Conservation (phyloP, 2,329 filamentous ascomycete genomes). For the Fusarium begoniae region DNA sequence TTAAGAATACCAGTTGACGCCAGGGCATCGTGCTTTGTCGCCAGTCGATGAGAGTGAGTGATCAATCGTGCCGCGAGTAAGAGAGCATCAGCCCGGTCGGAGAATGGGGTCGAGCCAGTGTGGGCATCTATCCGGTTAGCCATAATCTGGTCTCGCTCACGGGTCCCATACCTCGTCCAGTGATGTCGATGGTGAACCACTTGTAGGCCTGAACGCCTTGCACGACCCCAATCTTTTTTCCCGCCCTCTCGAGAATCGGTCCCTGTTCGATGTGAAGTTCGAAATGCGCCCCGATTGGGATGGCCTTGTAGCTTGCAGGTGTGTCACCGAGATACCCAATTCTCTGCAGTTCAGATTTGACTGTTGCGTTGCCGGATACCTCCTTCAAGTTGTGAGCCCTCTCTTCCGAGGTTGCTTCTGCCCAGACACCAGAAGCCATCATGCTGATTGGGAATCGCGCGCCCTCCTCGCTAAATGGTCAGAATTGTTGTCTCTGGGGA, state of each 20-base stretch:
- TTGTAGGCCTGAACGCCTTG: constrained; percentile 41
- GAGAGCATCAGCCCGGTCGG: constrained; percentile 44
- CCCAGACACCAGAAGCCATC: constrained; percentile 80
- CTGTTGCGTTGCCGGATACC: constrained; percentile 48
- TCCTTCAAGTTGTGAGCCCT: constrained; percentile 71
- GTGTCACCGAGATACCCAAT: constrained; percentile 74
- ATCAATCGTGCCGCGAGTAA: constrained; percentile 44
- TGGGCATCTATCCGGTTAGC: constrained; percentile 45
- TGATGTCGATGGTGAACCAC: constrained; percentile 41
- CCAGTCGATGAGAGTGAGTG: constrained; percentile 39
- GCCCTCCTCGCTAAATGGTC: constrained; percentile 72
- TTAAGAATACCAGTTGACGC: constrained; percentile 44
- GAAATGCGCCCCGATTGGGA: constrained; percentile 78
- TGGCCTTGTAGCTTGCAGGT: constrained; percentile 30
- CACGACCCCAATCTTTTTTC: constrained; percentile 29
- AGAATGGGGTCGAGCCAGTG: constrained; percentile 43
- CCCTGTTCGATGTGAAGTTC: constrained; percentile 85
- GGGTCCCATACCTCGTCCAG: constrained; percentile 27
- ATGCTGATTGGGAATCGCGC: constrained; percentile 81
- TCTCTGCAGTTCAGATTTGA: constrained; percentile 65
- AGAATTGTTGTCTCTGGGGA: neutral
- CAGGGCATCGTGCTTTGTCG: constrained; percentile 37
- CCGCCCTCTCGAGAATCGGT: constrained; percentile 30
- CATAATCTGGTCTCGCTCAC: no score
- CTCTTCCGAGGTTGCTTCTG: constrained; percentile 70